Conservation (phyloP, 2,329 filamentous ascomycete species). For the Arthroderma sp. region DNA sequence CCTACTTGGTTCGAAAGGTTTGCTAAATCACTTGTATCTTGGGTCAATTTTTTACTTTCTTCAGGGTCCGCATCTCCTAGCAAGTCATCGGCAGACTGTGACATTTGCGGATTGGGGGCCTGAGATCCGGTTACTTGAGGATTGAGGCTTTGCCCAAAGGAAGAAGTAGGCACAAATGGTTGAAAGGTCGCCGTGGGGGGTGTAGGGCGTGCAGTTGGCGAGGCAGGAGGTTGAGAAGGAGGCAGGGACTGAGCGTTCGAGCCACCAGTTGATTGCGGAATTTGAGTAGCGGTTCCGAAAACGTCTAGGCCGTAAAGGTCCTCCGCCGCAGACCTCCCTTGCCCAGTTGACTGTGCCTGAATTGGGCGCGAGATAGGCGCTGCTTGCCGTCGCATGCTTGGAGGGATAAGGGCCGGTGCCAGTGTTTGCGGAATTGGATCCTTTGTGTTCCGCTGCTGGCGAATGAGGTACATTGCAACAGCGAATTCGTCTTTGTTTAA, state of each 20-base stretch:
- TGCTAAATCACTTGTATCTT: slow-evolving; percentile 81
- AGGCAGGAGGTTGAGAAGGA: slow-evolving; percentile 35
- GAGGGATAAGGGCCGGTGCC: slow-evolving; percentile 70
- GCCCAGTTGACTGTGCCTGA: slow-evolving; percentile 26
- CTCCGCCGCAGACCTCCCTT: slow-evolving; percentile 69
- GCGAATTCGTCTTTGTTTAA: slow-evolving; percentile 85
- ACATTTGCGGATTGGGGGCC: not conserved
- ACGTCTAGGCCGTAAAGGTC: slow-evolving; percentile 89
- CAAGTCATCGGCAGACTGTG: slow-evolving; percentile 56
- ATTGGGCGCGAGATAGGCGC: slow-evolving; percentile 22
- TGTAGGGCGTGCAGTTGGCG: slow-evolving; percentile 17
- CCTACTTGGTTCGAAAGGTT: slow-evolving; percentile 94
- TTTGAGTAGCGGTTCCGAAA: slow-evolving; percentile 47
- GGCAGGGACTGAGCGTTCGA: slow-evolving; percentile 47
- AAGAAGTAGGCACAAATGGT: slow-evolving; percentile 82
- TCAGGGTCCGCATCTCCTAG: slow-evolving; percentile 84
- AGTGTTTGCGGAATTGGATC: slow-evolving; percentile 62
- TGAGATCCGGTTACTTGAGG: slow-evolving; percentile 56
- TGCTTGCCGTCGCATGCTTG: slow-evolving; percentile 56
- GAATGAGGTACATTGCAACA: slow-evolving; percentile 92
- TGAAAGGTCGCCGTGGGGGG: slow-evolving; percentile 53
- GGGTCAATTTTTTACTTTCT: slow-evolving; percentile 72
- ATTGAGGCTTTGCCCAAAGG: slow-evolving; percentile 73
- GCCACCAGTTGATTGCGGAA: slow-evolving; percentile 58
- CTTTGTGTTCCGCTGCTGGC: slow-evolving; percentile 67